A percentile compares a stretch with the other conserved stretches of the same genome.
phyloP scores from a whole-genome alignment of 2,329 filamentous ascomycete species.

The Pyrenochaeta sp. region DNA sequence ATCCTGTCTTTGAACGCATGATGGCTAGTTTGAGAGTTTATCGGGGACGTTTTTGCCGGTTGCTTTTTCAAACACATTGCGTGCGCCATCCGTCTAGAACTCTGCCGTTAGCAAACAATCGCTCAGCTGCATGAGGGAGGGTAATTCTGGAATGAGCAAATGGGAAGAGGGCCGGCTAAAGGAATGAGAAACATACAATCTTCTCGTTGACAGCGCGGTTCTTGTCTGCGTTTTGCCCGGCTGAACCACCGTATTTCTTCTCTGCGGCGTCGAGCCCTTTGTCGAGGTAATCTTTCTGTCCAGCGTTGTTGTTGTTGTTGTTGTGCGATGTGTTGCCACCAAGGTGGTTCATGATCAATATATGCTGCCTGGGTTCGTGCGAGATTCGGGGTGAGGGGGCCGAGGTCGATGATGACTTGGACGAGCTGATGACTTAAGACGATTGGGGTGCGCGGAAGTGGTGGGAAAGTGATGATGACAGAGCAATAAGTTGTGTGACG shows the following conservation, averaged over 20 bases:
- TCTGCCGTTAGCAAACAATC: neutral
- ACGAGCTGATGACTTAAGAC: too few relatives aligned
- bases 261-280: slow-evolving; percentile 25
- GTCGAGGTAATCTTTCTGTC: slow-evolving; percentile 20
- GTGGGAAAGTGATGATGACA: too few relatives aligned
- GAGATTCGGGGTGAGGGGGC: too few relatives aligned
- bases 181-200: slow-evolving; percentile 34
- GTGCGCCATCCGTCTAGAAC: slow-evolving; percentile 56
- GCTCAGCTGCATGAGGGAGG: neutral
- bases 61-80: slow-evolving; percentile 60
- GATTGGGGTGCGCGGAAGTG: too few relatives aligned
- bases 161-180: too few relatives aligned
- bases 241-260: slow-evolving; percentile 56
- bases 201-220: slow-evolving; percentile 50
- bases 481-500: too few relatives aligned
- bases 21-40: slow-evolving; percentile 58
- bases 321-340: slow-evolving; percentile 1
- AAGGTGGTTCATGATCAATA: slow-evolving; percentile 16
- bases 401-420: too few relatives aligned
- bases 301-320: neutral
- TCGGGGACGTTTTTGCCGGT: slow-evolving; percentile 60
- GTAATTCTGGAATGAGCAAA: too few relatives aligned
- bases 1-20: slow-evolving; percentile 2
- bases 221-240: slow-evolving; percentile 48
- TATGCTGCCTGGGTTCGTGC: neutral